Base-by-base conservation (phyloP, 306 rosid genomes). In the Myrica gale region DNA sequence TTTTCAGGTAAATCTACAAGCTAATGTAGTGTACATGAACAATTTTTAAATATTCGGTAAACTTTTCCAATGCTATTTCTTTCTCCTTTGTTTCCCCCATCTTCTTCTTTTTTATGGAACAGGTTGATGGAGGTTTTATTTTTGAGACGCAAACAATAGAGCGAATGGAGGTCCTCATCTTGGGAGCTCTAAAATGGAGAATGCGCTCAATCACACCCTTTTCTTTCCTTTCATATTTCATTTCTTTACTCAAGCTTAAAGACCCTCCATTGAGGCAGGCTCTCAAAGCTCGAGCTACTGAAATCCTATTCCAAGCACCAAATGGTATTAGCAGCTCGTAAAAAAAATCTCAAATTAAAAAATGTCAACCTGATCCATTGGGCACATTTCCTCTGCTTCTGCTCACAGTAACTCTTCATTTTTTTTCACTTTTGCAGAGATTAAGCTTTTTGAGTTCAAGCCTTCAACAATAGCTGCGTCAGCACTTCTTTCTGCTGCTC, bases 191-290 rank as follows among this genome's bases (percentile, higher is more conserved):
- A 2, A 81, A 95, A 7, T 95, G 98, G 98, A 50, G 97, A 79
- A 92, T 92, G 97, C 97, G 98, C 45, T 95, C 98, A 2, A 89
- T 92, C 71, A 95, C 98, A 5, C 96, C 98, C 37, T 92, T 95
- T 83, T 91, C 97, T 69, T 95, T 95, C 80, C 37, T 92, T 26
- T 81, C 89, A 3, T 90, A 84, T 75, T 90, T 95, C 87, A 70
- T 73, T 15, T 81, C 88, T 71, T 62, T 89, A 63, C 85, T 89
- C 78, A 70, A 75, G 32, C 89, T 86, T 68, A 72, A 81, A 71
- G 96, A 95, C 82, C 84, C 85, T 0, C 84, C 88, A 43, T 54
- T 92, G 71, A 74, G 61, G 53, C 89, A 85, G 71, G 89, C 90
- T 74, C 86, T 95, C 52, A 92, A 95, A 80, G 89, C 77, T 74